Conservation (phyloP, 768 basidiomycete genomes). For the Mycena metata region DNA sequence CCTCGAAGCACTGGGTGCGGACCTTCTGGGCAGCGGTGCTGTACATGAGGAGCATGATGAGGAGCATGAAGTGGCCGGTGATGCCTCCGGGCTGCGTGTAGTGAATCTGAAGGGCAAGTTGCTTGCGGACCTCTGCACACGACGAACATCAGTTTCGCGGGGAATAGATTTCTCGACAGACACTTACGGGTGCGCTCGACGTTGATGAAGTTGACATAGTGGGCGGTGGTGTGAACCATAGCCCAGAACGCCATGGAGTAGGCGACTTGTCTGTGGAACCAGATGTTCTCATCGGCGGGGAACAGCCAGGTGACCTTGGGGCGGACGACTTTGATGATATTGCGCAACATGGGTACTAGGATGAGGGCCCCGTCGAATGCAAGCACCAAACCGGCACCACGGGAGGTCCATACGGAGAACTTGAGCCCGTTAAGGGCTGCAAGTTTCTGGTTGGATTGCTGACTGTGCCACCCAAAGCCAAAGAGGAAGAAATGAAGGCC, state of each 20-base stretch:
- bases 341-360: conserved; percentile 90
- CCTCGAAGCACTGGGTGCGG: conserved; percentile 91
- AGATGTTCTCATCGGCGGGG: conserved; percentile 95
- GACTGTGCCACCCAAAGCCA: conserved; percentile 89
- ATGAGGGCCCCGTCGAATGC: conserved; percentile 91
- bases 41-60: conserved; percentile 95
- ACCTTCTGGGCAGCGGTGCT: conserved; percentile 92
- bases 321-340: conserved; percentile 86
- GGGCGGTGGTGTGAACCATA: conserved; percentile 93
- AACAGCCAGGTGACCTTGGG: conserved; percentile 86
- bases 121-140: conserved; percentile 79
- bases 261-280: conserved; percentile 96
- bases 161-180: background rate
- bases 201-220: conserved; percentile 95
- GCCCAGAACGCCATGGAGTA: conserved; percentile 96
- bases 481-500: conserved; percentile 82
- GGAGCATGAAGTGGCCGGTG: conserved; percentile 95
- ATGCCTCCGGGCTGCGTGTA: conserved; percentile 93
- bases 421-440: conserved; percentile 82
- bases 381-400: conserved; percentile 92
- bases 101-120: conserved; percentile 86
- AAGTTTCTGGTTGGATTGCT: conserved; percentile 74
- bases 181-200: conserved; percentile 84
- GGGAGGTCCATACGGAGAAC: conserved; percentile 91
- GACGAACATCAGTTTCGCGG: background rate